These are phyloP conservation scores for Mediolabrus comicus DNA, from an alignment of 108 stramenopile genomes.

Conservation along the genomic window DNA sequence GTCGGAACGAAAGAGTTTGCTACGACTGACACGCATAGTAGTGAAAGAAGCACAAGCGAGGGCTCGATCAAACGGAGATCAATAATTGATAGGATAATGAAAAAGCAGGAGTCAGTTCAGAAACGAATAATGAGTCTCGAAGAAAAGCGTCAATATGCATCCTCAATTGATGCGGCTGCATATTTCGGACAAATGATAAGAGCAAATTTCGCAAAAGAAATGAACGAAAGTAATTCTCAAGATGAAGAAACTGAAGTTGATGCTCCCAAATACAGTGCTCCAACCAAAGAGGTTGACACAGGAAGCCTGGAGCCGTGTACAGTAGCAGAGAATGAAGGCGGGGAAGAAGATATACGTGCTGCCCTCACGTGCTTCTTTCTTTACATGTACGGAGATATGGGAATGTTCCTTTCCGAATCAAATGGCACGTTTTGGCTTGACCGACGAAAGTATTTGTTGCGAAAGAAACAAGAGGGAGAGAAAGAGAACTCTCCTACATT, in stretches of 20 bases:
- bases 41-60: conserved; percentile 24
- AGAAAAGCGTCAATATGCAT: conserved; percentile 27
- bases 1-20: conserved; percentile 39
- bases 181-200: conserved; percentile 32
- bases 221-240: not conserved
- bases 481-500: conserved; percentile 70
- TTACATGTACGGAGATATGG: conserved; percentile 77
- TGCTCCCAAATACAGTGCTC: conserved; percentile 23
- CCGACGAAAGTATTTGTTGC: conserved; percentile 66
- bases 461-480: conserved; percentile 71
- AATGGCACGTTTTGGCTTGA: conserved; percentile 59
- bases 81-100: conserved; percentile 7
- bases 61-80: not conserved
- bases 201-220: conserved; percentile 1
- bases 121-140: conserved; percentile 15
- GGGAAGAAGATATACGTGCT: conserved; percentile 74
- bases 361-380: conserved; percentile 82
- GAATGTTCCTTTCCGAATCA: conserved; percentile 49
- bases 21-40: conserved; percentile 32
- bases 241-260: not conserved
- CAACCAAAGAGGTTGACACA: conserved; percentile 26
- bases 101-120: not conserved
- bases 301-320: conserved; percentile 62
- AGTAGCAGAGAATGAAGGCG: conserved; percentile 62
- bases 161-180: conserved; percentile 37